Evolutionary conservation across 2,329 filamentous ascomycete species (phyloP), one percentile per base, ranked within the genome.

Genomic region (Botrytis porri): DNA sequence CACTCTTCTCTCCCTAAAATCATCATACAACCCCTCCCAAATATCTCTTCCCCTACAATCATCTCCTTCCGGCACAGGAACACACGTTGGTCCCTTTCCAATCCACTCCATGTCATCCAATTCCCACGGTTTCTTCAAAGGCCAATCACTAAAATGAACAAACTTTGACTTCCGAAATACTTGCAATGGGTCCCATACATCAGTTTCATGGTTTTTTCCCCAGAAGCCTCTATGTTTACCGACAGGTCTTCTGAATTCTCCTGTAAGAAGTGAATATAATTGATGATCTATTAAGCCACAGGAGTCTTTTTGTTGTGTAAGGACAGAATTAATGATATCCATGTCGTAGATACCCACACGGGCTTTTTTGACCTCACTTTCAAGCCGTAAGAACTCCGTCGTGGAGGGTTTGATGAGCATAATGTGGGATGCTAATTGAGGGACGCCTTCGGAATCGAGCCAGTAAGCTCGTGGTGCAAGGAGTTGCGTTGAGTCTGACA

Each of bases 391-490:
- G 65, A 86, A 86, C 64, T 89, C 88, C 12, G 84, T 76, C 1
- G 86, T 81, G 1, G 87, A 84, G 0, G 88, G 88, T 71, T 87
- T 82, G 32, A 91, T 81, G 2, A 91, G 84, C 77, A 90, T 84
- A 29, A 91, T 78, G 6, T 88, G 84, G 0, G 88, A 88, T 0
- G 86, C 86, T 18, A 90, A 81, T 25, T 71, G 83, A 3, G 84
- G 84, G 16, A 75, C 57, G 3, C 86, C 81, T 20, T 84, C 81
- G 7, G 75, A 62, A 5, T 86, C 81, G 12, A 85, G 82, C 88
- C 88, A 90, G 80, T 90, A 90, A 35, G 88, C 88, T 37, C 87
- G 84, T 5, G 88, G 86, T 84, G 90, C 88, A n/a, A 70, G 64
- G 16, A 73, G 43, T 37, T 65, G 60, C 18, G 87, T 87, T 35